Evolutionary conservation across 345 rosid species (phyloP), one percentile per base, ranked within the genome.

Genomic region (Firmiana major): DNA sequence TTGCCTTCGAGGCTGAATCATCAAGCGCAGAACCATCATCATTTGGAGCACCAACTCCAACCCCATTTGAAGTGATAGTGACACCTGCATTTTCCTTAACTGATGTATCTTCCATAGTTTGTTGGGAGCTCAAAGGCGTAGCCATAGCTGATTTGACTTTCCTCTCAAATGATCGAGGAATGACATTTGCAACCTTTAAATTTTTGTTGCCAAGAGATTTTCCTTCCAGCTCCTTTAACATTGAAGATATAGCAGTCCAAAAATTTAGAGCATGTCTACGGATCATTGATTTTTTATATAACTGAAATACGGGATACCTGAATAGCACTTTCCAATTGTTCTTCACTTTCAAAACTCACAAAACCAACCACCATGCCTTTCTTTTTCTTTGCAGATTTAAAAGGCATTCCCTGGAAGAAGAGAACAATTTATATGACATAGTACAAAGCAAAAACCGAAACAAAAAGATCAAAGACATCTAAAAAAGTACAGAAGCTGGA

Each of bases 301-400:
- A 26, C 36, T 6, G 10, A 31, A 64, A 63, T 13, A 31, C 8
- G 16, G 13, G 53, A 62, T 81, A 90, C 98, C 99, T 90, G 34
- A 3, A 31, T 3, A 3, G 3, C 34, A 31, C 34, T 31, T 31
- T 31, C 34, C 80, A 36, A 84, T 42, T 66, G 93, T 31, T 31
- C 34, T 31, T 31, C 92, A 49, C 80, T 83, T 82, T 88, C 97
- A 77, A 93, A 95, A 71, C 83, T 89, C 77, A 95, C 88, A 83
- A 93, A 92, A 77, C 98, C 98, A 58, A 93, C 94, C 12, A 78
- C 46, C 98, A 91, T 92, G 81, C 93, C 96, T 81, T 87, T 80
- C 88, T 89, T 93, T 76, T 93, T 93, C 93, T 93, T 93, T 0
- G 87, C 92, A 77, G 82, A 89, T 83, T 85, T 87, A 72, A 77